These are phyloP conservation scores for Pouteria glomerata DNA, from an alignment of 148 eudicot genomes.

Conservation along the genomic window DNA sequence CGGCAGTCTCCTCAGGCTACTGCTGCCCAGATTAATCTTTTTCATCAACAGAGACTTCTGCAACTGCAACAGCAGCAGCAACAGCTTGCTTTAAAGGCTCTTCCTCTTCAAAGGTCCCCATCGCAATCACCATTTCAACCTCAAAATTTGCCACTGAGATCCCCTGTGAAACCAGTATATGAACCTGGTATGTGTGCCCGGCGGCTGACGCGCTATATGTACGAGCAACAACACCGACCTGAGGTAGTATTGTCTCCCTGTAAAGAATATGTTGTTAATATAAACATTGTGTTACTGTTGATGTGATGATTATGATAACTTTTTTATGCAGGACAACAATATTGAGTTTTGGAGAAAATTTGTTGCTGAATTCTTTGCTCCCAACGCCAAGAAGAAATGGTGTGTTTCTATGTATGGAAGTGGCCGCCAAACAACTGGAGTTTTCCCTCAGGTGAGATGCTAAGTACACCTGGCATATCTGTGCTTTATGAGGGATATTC, in stretches of 20 bases:
- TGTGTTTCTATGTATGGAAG: constrained; percentile 98
- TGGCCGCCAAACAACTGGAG: constrained; percentile 91
- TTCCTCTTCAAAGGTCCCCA: constrained; percentile 72
- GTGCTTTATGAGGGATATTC: not conserved
- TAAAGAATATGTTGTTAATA: not conserved
- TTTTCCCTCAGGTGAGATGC: constrained; percentile 76
- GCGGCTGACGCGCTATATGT: constrained; percentile 92
- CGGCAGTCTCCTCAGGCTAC: constrained; percentile 78
- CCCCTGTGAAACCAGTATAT: constrained; percentile 66
- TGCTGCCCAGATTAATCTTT: constrained; percentile 59
- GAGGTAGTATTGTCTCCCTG: constrained; percentile 44
- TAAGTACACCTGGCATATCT: not conserved
- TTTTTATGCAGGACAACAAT: constrained; percentile 65
- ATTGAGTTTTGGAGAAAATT: constrained; percentile 95
- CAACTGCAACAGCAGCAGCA: constrained; percentile 74
- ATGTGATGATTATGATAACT: not conserved
- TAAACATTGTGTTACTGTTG: not conserved
- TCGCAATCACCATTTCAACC: constrained; percentile 56
- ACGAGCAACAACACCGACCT: constrained; percentile 92
- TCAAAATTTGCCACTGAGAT: constrained; percentile 69
- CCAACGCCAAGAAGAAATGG: constrained; percentile 97
- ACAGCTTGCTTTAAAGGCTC: constrained; percentile 62
- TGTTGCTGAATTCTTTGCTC: constrained; percentile 84
- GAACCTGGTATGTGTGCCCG: constrained; percentile 97
- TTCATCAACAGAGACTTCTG: constrained; percentile 73